Conservation (phyloP, 2,329 filamentous ascomycete species). For the Colletotrichum costaricense region DNA sequence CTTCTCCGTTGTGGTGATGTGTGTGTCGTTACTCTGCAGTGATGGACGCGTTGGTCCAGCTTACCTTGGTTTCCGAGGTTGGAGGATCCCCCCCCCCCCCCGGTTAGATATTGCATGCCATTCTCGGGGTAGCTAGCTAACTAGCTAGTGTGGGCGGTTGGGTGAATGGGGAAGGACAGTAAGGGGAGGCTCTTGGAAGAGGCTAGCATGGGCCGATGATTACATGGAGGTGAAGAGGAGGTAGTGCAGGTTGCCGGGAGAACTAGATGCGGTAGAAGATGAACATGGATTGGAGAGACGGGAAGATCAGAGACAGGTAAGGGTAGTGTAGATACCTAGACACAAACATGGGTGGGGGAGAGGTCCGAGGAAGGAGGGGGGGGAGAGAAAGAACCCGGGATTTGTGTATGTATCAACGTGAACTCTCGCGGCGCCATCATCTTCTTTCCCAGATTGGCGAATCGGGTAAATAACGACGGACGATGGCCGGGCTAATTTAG, state of each 20-base stretch:
- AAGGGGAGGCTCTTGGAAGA: not conserved
- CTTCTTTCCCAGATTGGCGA: too few species aligned
- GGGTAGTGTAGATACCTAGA: not conserved
- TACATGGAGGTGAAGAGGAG: not conserved
- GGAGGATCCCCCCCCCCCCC: constrained; percentile 2
- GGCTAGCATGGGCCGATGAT: constrained; percentile 5
- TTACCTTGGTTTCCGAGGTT: not conserved
- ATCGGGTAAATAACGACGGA: too few species aligned
- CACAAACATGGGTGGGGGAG: not conserved
- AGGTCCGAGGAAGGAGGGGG: too few species aligned
- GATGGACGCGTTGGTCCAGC: not conserved
- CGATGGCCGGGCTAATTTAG: too few species aligned
- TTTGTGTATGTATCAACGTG: too few species aligned
- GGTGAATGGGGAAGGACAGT: not conserved
- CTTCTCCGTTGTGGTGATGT: not conserved
- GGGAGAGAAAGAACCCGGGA: too few species aligned
- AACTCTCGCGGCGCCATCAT: too few species aligned
- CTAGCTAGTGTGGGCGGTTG: not conserved
- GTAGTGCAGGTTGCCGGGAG: not conserved
- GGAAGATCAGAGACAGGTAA: not conserved
- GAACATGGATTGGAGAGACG: constrained; percentile 23
- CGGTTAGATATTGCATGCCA: constrained; percentile 9
- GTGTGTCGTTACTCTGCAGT: constrained; percentile 11
- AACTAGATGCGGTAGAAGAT: constrained; percentile 14
- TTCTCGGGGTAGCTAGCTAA: not conserved